Conservation (phyloP, 345 rosid species). For the Sisymbrium irio region DNA sequence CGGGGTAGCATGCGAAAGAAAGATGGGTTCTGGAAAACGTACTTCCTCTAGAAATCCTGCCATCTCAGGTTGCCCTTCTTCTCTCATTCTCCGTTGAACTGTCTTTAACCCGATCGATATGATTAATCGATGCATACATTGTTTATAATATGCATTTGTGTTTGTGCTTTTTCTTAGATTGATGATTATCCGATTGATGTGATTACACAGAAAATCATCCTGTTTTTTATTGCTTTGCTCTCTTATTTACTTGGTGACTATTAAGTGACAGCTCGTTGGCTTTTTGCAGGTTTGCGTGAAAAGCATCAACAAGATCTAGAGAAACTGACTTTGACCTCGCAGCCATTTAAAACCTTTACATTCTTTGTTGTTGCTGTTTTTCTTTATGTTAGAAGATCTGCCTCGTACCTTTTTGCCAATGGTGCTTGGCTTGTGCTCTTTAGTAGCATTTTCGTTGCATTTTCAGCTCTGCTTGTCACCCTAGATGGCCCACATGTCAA, state of each 20-base stretch:
- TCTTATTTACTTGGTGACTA: background rate
- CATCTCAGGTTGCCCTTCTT: conserved; percentile 31
- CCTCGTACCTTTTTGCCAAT: conserved; percentile 48
- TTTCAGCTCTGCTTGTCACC: conserved; percentile 52
- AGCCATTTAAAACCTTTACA: conserved; percentile 71
- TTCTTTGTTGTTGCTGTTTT: conserved; percentile 56
- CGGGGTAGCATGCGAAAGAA: background rate
- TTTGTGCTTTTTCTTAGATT: background rate
- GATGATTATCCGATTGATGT: background rate
- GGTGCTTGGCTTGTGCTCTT: conserved; percentile 64
- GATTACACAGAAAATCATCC: background rate
- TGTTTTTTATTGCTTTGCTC: conserved; percentile 8
- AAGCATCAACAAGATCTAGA: conserved; percentile 41
- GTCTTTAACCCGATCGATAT: background rate
- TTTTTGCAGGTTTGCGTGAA: conserved; percentile 33
- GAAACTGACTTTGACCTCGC: conserved; percentile 53
- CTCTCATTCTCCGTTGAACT: background rate
- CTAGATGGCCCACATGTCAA: conserved; percentile 68
- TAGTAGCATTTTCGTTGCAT: conserved; percentile 35
- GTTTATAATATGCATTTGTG: background rate
- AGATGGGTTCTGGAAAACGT: conserved; percentile 26
- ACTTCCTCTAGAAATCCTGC: conserved; percentile 5
- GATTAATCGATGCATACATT: conserved; percentile 1
- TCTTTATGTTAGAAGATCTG: conserved; percentile 49
- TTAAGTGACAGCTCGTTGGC: background rate